Base-by-base conservation (phyloP, 129 eudicot species). In the Lactuca saligna region DNA sequence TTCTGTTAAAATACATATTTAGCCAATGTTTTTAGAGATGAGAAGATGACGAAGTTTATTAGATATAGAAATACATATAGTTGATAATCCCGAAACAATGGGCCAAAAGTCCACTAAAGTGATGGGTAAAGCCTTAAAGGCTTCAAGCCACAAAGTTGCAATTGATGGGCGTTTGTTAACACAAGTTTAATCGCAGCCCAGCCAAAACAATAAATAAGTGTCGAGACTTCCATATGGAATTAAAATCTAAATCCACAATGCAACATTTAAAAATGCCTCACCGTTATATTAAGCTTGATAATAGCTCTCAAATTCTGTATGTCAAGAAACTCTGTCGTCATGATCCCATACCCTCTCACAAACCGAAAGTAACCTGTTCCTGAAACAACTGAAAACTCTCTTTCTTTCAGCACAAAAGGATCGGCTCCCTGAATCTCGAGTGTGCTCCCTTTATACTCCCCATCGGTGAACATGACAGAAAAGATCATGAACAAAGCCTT, bases 381-480 rank as follows among this genome's bases (percentile, higher is more conserved):
- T n/a, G 82, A 75, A 14, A 85, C 90, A 48, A 85, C 66, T 3
- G 90, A 82, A 79, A 81, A 85, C 65, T 85, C 90, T 9, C 90
- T 82, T 61, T 85, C 84, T 57, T 82, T 73, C 75, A 81, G 54
- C 17, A 61, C 61, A 17, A 78, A 85, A 7, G 75, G 44, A 60
- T 85, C 90, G 6, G 86, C 82, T 10, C 90, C 90, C 13, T 85
- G 90, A 63, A 85, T 85, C 72, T 85, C 90, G 70, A 85, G 33
- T 1, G 75, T 81, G 74, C 86, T 85, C 14, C 86, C 86, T 57
- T 85, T 85, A 9, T 66, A 85, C 15, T 78, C 75, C 46, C 86
- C 90, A 16, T 79, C 75, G 15, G 71, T 81, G 44, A 85, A 85
- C 50, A 81, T 69, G 61, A 85, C 58, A 7, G 90, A 85, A 71